Conservation (phyloP, 257 asterid species). For the Solanum appendiculatum region DNA sequence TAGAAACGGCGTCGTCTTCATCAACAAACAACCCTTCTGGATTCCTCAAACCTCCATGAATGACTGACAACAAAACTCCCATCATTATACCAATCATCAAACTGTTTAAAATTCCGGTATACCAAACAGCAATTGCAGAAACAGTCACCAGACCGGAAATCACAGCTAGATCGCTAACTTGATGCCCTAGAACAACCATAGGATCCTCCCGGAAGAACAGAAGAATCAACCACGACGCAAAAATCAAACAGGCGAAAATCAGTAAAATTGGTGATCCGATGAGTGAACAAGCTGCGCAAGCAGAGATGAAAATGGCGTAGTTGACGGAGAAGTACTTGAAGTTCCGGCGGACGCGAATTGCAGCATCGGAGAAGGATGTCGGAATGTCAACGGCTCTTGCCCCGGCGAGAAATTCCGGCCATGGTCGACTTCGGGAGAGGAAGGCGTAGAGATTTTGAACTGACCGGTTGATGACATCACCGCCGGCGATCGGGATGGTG, state of each 20-base stretch:
- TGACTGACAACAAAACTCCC: slow-evolving; percentile 32
- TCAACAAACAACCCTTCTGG: slow-evolving; percentile 64
- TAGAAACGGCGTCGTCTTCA: slow-evolving; percentile 49
- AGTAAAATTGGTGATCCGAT: slow-evolving; percentile 45
- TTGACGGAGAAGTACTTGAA: slow-evolving; percentile 48
- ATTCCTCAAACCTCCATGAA: slow-evolving; percentile 57
- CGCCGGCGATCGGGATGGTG: slow-evolving; percentile 58
- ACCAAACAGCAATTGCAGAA: slow-evolving; percentile 28
- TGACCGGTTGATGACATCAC: slow-evolving; percentile 53
- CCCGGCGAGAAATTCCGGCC: slow-evolving; percentile 62
- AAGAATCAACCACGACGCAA: slow-evolving; percentile 51
- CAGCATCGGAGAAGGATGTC: slow-evolving; percentile 40
- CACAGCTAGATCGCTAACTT: slow-evolving; percentile 42
- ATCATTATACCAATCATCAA: slow-evolving; percentile 41
- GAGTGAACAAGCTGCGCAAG: slow-evolving; percentile 45
- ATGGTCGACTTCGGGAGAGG: slow-evolving; percentile 60
- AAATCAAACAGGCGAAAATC: slow-evolving; percentile 26
- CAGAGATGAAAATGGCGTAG: slow-evolving; percentile 38
- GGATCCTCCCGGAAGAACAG: slow-evolving; percentile 73
- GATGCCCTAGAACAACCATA: slow-evolving; percentile 40
- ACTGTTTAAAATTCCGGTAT: slow-evolving; percentile 33
- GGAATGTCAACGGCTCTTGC: slow-evolving; percentile 41
- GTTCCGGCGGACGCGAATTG: slow-evolving; percentile 43
- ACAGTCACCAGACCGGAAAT: slow-evolving; percentile 26
- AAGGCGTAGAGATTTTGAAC: slow-evolving; percentile 47